Base-by-base conservation (phyloP, 1,284 basidiomycete genomes). In the Ceratobasidium papillatum region DNA sequence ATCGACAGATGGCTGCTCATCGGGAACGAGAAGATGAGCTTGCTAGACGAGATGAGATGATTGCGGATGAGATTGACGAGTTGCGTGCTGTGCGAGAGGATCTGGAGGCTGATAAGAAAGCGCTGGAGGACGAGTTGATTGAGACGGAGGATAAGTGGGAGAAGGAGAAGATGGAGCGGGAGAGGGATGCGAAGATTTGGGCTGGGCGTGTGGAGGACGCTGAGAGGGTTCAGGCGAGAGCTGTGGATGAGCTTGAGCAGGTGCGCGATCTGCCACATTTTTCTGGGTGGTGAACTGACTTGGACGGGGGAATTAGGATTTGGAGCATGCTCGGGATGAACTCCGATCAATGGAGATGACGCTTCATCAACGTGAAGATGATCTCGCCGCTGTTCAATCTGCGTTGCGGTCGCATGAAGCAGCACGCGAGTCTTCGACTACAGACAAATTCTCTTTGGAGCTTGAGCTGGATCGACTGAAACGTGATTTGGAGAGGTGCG, bases 391-490 rank as follows among this genome's bases (percentile, higher is more conserved):
- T 0, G 87, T 98, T 3, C 94, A 98, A 81, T 82, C 83, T 2
- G 90, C 90, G 0, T 84, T 98, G 32, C 88, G 90, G 76, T 82
- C 84, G 0, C 80, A 90, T 66, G 92, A 94, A 78, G 84, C 84
- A 12, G 90, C 91, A 80, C 94, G 94, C 47, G 93, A 95, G 83
- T 87, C 90, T 36, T 91, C 93, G 78, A 92, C 92, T 0, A 92
- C 91, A 11, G 93, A 95, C 61, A 87, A 90, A 74, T 94, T 95
- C 84, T 94, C 94, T 0, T 84, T 99, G 49, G 94, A 98, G 81
- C 87, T 98, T 32, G 96, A 99, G 82, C 87, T 95, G 3, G 96
- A 98, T 78, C 86, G 95, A 1, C 84, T 97, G 62, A 92, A 93
- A 80, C 88, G 96, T 38, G 97, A 99, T 80, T 81, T 98, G 27